Conservation (phyloP, 164 flowering plant genomes). For the Kingdonia uniflora region DNA sequence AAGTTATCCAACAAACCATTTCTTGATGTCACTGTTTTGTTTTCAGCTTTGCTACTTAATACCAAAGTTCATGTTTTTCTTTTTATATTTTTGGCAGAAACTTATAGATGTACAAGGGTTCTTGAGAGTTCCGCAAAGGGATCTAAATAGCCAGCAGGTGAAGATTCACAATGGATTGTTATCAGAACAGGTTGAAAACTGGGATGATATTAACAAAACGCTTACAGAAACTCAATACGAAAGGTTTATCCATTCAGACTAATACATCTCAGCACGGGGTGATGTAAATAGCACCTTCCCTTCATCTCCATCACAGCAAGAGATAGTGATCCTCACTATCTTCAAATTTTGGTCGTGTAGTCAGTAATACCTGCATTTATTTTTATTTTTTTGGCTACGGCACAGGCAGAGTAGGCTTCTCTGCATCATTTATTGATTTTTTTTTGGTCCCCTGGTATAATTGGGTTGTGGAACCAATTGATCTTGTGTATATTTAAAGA, state of each 20-base stretch:
- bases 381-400: conserved; percentile 9
- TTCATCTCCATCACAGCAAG: too few relatives aligned
- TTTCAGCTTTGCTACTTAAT: too few relatives aligned
- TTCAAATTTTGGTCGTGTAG: too few relatives aligned
- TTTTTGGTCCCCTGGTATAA: neutral
- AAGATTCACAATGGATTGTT: conserved; percentile 80
- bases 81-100: conserved; percentile 35
- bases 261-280: neutral
- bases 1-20: conserved; percentile 6
- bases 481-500: neutral
- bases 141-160: conserved; percentile 65
- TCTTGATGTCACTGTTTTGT: neutral
- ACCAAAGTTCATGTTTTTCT: neutral
- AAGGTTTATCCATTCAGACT: conserved; percentile 27
- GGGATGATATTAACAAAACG: conserved; percentile 58
- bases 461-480: neutral
- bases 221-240: conserved; percentile 68
- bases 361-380: neutral
- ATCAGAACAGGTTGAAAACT: conserved; percentile 53
- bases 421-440: neutral
- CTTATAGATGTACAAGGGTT: conserved; percentile 52
- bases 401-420: neutral
- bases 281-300: conserved; percentile 14
- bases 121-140: conserved; percentile 49
- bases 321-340: too few relatives aligned